Conservation (phyloP, 2,329 filamentous ascomycete species). For the Botrytis aclada region DNA sequence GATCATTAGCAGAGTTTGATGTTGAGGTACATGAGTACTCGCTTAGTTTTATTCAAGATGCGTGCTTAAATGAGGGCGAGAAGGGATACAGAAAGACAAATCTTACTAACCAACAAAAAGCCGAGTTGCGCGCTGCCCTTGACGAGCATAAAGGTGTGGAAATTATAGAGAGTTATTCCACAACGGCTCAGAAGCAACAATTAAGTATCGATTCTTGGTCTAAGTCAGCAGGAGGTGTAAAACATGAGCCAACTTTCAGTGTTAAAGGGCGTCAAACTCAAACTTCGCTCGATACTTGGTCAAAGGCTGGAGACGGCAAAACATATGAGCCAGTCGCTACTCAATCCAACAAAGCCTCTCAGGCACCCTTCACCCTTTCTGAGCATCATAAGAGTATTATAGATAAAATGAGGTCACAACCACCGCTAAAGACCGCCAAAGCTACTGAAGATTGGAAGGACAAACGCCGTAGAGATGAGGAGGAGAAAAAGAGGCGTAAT, state of each 20-base stretch:
- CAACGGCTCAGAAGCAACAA: conserved; percentile 50
- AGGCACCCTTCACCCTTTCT: neutral
- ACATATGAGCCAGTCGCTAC: conserved; percentile 32
- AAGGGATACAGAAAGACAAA: conserved; percentile 69
- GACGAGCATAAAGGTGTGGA: conserved; percentile 56
- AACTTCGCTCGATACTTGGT: conserved; percentile 19
- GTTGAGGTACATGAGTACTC: conserved; percentile 65
- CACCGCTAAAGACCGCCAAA: conserved; percentile 21
- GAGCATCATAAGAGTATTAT: conserved; percentile 29
- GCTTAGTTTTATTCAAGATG: conserved; percentile 61
- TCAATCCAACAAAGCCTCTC: neutral
- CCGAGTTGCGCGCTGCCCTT: conserved; percentile 67
- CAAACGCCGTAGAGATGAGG: conserved; percentile 70
- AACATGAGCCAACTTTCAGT: conserved; percentile 13
- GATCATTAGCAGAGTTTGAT: conserved; percentile 72
- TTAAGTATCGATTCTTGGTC: conserved; percentile 61
- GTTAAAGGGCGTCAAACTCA: conserved; percentile 12
- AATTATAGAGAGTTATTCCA: conserved; percentile 48
- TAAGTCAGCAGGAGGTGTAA: conserved; percentile 44
- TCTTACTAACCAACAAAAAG: conserved; percentile 76
- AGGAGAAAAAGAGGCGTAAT: conserved; percentile 70
- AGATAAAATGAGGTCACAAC: conserved; percentile 27
- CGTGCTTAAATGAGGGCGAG: conserved; percentile 55
- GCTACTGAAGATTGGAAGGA: conserved; percentile 60
- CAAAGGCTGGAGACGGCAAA: conserved; percentile 27